A percentile compares a stretch with the other conserved stretches of the same genome.
Evolutionary conservation across 306 rosid species (phyloP).

Genomic region (Amphicarpaea edgeworthii): DNA sequence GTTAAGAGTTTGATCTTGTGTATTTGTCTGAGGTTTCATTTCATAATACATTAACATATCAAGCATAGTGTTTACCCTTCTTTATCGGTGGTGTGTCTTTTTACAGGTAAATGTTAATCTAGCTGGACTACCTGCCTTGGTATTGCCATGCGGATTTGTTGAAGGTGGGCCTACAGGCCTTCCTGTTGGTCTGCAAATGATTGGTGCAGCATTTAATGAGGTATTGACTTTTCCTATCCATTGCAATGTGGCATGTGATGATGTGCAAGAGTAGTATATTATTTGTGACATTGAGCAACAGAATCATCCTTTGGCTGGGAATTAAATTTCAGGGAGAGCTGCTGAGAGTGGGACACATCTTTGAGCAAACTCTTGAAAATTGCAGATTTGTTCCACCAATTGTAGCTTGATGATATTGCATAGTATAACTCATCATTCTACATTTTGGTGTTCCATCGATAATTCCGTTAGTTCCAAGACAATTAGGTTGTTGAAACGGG

Average conservation of each 20-base stretch:
- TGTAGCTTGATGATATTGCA: constrained; percentile 53
- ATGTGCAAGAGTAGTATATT: neutral
- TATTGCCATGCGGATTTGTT: constrained; percentile 95
- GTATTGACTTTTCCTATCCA: constrained; percentile 57
- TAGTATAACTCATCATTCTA: constrained; percentile 14
- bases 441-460: constrained; percentile 19
- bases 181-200: constrained; percentile 97
- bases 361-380: constrained; percentile 86
- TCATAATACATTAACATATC: constrained; percentile 3
- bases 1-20: constrained; percentile 32
- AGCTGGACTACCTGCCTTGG: constrained; percentile 97
- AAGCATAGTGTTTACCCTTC: constrained; percentile 15
- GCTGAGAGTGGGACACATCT: constrained; percentile 89
- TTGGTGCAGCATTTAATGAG: constrained; percentile 93
- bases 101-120: constrained; percentile 92
- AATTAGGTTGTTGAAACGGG: constrained; percentile 27
- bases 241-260: constrained; percentile 10
- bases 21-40: constrained; percentile 31
- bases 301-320: constrained; percentile 32
- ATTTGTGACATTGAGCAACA: constrained; percentile 17
- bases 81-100: constrained; percentile 23
- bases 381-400: constrained; percentile 87
- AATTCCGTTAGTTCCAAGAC: constrained; percentile 29
- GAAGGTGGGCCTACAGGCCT: constrained; percentile 82
- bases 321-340: constrained; percentile 69